Evolutionary conservation across 192 early-diverging fungal species (phyloP).

Genomic region (Mortierella antarctica): DNA sequence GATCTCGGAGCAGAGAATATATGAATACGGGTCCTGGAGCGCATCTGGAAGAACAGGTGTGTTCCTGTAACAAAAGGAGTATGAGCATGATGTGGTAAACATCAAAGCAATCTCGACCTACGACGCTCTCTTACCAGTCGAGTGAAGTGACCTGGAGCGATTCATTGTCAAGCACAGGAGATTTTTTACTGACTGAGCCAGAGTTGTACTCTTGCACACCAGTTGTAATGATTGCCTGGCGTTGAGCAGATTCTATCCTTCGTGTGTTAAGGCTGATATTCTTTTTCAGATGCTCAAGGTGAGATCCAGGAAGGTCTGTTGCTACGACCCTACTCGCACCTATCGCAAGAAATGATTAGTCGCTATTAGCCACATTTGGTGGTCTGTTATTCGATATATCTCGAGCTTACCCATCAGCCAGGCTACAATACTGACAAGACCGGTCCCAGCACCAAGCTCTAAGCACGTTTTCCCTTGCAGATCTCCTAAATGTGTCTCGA

Average conservation of each 20-base stretch:
- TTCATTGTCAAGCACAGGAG: constrained; percentile 10
- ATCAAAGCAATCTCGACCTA: no score
- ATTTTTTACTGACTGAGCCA: no score
- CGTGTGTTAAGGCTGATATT: constrained; percentile 14
- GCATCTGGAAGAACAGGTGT: constrained; percentile 20
- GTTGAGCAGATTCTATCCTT: constrained; percentile 3
- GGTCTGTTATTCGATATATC: no score
- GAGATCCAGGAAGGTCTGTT: constrained; percentile 42
- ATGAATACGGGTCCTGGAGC: constrained; percentile 38
- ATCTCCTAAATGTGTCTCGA: constrained; percentile 26
- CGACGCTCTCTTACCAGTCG: constrained; percentile 27
- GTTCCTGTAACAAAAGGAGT: constrained; percentile 9
- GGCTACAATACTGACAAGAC: constrained; percentile 48
- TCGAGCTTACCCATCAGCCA: constrained; percentile 35
- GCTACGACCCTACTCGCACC: constrained; percentile 32
- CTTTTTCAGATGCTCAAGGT: constrained; percentile 31
- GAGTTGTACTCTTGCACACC: no score
- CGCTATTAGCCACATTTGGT: no score
- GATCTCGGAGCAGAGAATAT: constrained; percentile 49
- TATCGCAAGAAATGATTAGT: no score
- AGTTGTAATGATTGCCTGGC: no score
- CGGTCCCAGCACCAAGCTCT: constrained; percentile 48
- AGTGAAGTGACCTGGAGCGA: constrained; percentile 30
- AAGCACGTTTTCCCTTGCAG: constrained; percentile 42
- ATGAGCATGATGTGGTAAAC: neutral